Conservation (phyloP, 192 early-diverging fungal genomes). For the Backusella sp. region DNA sequence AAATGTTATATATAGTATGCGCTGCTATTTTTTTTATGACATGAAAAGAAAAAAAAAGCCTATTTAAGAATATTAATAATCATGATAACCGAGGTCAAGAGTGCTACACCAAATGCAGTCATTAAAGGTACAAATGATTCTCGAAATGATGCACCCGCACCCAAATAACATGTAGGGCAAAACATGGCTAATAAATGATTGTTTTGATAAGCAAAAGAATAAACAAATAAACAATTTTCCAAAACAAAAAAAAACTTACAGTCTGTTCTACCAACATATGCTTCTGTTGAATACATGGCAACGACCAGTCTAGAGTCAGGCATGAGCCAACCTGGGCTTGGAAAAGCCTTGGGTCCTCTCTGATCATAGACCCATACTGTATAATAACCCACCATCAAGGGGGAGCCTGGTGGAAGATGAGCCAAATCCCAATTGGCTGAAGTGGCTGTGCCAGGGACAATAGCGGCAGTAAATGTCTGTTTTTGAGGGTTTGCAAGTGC, state of each 20-base stretch:
- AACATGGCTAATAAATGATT: conserved; percentile 22
- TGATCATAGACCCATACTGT: conserved; percentile 37
- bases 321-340: conserved; percentile 37
- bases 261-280: conserved; percentile 32
- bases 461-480: conserved; percentile 23
- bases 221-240: neutral
- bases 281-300: conserved; percentile 32
- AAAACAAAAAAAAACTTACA: conserved; percentile 21
- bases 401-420: conserved; percentile 5
- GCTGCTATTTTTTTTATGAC: neutral
- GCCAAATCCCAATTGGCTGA: conserved; percentile 33
- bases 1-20: neutral
- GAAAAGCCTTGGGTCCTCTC: conserved; percentile 33
- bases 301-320: conserved; percentile 27
- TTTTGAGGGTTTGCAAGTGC: conserved; percentile 36
- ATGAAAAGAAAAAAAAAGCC: neutral
- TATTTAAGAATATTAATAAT: conserved; percentile 15
- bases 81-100: conserved; percentile 27
- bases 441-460: conserved; percentile 29
- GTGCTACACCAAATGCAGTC: conserved; percentile 24
- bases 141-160: conserved; percentile 4
- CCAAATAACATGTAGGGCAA: conserved; percentile 34
- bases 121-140: conserved; percentile 20
- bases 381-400: conserved; percentile 37
- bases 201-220: neutral